Evolutionary conservation across 2,329 filamentous ascomycete species (phyloP).

Genomic region (Pleoardoris graminearum): DNA sequence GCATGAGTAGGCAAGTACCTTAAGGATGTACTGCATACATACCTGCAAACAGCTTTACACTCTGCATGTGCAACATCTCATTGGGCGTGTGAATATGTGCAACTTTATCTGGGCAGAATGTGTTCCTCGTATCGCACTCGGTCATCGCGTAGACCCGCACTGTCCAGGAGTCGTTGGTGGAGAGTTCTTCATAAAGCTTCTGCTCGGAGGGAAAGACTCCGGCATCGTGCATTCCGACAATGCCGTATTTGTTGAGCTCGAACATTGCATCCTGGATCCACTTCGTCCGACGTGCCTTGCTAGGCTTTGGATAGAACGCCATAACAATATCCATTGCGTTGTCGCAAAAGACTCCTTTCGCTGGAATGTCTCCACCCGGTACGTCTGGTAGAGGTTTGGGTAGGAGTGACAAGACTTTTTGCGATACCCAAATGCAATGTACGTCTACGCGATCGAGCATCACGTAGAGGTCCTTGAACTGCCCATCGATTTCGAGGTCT

Average conservation of each 20-base stretch:
- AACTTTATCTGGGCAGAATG: constrained; percentile 61
- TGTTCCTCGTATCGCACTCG: constrained; percentile 67
- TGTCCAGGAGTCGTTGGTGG: constrained; percentile 58
- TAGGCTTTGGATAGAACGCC: constrained; percentile 61
- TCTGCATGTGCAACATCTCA: constrained; percentile 60
- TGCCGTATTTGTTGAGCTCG: constrained; percentile 64
- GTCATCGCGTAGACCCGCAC: constrained; percentile 70
- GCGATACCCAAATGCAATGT: constrained; percentile 71
- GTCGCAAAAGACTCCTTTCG: constrained; percentile 71
- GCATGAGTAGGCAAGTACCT: constrained; percentile 18
- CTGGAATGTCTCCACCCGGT: constrained; percentile 68
- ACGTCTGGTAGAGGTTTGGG: constrained; percentile 54
- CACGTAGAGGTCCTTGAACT: constrained; percentile 61
- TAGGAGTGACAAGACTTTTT: constrained; percentile 64
- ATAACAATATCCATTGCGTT: constrained; percentile 69
- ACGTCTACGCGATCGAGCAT: constrained; percentile 73
- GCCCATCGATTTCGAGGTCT: constrained; percentile 58
- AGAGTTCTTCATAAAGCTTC: constrained; percentile 58
- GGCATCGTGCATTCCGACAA: constrained; percentile 72
- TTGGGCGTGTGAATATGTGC: constrained; percentile 51
- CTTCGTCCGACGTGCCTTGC: constrained; percentile 55
- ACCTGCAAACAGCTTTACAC: constrained; percentile 72
- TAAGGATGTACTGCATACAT: constrained; percentile 18
- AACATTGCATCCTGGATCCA: constrained; percentile 65
- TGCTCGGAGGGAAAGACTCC: constrained; percentile 62